phyloP scores from a whole-genome alignment of 768 basidiomycete genomes.

The Kwoniella sp. region DNA sequence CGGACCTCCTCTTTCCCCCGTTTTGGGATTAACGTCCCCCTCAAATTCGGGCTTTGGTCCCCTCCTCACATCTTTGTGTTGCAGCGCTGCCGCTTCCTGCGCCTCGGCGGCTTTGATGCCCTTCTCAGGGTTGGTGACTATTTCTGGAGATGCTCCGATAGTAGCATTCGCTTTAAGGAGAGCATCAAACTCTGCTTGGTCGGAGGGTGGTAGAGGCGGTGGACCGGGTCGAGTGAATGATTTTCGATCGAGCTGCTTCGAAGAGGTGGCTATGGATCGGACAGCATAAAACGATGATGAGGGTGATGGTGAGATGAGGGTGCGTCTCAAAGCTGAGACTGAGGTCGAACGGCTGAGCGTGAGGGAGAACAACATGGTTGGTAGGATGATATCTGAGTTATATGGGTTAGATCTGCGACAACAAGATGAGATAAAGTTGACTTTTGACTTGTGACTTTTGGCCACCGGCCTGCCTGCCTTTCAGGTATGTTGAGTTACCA shows the following conservation, averaged over 20 bases:
- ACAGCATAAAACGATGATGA: not conserved
- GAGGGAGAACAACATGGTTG: not conserved
- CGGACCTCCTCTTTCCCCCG: slow-evolving; percentile 53
- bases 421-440: no score
- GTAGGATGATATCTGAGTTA: not conserved
- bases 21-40: slow-evolving; percentile 52
- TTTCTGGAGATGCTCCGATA: slow-evolving; percentile 36
- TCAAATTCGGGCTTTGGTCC: slow-evolving; percentile 49
- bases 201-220: slow-evolving; percentile 43
- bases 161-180: slow-evolving; percentile 40
- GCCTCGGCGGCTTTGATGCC: slow-evolving; percentile 17
- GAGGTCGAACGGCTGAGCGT: not conserved
- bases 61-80: slow-evolving; percentile 48
- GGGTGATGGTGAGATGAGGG: not conserved
- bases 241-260: not conserved
- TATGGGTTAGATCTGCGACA: not conserved
- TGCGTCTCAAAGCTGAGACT: not conserved
- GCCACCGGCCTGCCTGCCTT: not conserved
- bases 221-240: slow-evolving; percentile 47
- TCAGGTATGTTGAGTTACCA: not conserved
- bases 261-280: not conserved
- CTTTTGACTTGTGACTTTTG: no score
- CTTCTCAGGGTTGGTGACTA: slow-evolving; percentile 26
- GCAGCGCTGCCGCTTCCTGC: no score
- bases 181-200: slow-evolving; percentile 54